A percentile compares a stretch with the other conserved stretches of the same genome.
phyloP scores from a whole-genome alignment of 2,329 filamentous ascomycete species.

The Zelopaecilomyces penicillatus region DNA sequence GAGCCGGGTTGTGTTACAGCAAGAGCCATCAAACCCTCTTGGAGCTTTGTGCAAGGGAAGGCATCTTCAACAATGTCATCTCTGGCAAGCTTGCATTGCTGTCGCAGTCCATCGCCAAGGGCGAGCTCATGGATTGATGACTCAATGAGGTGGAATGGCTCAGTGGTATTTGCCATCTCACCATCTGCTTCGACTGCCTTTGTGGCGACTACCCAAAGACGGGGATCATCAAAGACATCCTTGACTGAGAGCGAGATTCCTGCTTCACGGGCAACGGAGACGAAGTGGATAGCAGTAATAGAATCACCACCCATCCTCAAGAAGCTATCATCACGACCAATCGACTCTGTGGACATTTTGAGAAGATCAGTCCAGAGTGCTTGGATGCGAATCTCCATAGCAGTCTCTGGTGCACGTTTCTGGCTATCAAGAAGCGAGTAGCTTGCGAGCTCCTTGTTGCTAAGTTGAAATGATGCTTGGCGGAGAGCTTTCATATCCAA shows the following conservation, averaged over 20 bases:
- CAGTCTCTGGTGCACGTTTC: neutral
- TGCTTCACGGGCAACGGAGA: neutral
- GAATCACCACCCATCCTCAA: neutral
- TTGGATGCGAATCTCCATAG: neutral
- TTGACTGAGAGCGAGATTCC: too few relatives aligned
- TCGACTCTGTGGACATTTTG: neutral
- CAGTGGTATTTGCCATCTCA: neutral
- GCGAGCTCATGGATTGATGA: neutral
- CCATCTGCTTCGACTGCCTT: neutral
- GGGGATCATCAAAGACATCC: neutral
- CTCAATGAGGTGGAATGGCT: slow-evolving; percentile 3
- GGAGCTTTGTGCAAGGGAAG: slow-evolving; percentile 4
- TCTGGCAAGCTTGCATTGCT: slow-evolving; percentile 5
- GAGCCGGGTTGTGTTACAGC: slow-evolving; percentile 6
- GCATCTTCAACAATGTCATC: slow-evolving; percentile 5
- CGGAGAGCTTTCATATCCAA: slow-evolving; percentile 6
- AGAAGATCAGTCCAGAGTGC: neutral
- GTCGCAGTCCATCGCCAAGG: neutral
- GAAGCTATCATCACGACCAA: neutral
- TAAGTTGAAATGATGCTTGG: neutral
- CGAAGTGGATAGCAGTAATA: neutral
- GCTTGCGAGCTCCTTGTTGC: slow-evolving; percentile 5
- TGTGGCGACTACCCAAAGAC: too few relatives aligned
- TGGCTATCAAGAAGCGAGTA: too few relatives aligned
- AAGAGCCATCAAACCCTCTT: slow-evolving; percentile 4